These are phyloP conservation scores for Marvania coccoides DNA, from an alignment of 139 green algal species.

Conservation along the genomic window DNA sequence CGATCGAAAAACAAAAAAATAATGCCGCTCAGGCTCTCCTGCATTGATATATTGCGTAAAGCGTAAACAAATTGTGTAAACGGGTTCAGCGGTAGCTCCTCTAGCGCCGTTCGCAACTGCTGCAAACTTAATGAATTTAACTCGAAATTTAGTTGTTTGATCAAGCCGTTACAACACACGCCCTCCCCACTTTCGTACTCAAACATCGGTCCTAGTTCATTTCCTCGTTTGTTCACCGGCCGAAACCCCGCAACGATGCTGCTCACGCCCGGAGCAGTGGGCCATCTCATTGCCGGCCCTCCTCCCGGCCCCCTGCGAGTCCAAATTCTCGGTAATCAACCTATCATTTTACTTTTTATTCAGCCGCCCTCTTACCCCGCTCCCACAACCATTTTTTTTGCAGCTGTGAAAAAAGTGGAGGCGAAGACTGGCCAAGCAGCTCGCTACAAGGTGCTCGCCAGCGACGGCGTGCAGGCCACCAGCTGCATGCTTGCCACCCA, in stretches of 20 bases:
- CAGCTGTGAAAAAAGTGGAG: conserved; percentile 38
- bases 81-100: not conserved
- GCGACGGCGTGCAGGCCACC: conserved; percentile 41
- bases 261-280: not conserved
- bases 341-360: not conserved
- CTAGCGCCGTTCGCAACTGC: not conserved
- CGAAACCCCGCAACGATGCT: not conserved
- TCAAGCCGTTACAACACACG: no score
- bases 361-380: not conserved
- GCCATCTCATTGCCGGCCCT: not conserved
- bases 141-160: no score
- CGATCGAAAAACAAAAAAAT: no score
- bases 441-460: conserved; percentile 55
- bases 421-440: conserved; percentile 16
- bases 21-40: no score
- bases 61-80: no score
- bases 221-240: not conserved
- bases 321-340: not conserved
- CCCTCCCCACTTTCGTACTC: no score
- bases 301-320: not conserved
- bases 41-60: no score
- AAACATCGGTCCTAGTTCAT: no score
- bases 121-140: not conserved
- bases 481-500: conserved; percentile 75
- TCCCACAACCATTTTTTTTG: not conserved